phyloP scores from a whole-genome alignment of 2,329 filamentous ascomycete species.

The Pseudocercospora macadamiae region DNA sequence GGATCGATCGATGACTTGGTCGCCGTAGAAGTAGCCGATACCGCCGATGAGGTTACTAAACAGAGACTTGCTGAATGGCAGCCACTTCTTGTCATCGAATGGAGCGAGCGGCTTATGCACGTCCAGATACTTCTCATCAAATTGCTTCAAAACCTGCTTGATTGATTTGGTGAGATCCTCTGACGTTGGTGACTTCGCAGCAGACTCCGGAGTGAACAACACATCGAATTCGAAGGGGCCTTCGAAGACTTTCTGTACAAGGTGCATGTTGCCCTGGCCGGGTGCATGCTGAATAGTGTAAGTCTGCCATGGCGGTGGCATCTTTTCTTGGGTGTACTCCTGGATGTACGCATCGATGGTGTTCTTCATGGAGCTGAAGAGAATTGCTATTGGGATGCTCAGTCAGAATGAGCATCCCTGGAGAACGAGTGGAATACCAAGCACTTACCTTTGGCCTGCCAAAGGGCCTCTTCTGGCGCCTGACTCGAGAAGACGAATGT shows the following conservation, averaged over 20 bases:
- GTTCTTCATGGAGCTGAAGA: conserved; percentile 67
- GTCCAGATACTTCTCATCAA: conserved; percentile 73
- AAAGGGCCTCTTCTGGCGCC: conserved; percentile 69
- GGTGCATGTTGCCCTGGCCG: conserved; percentile 75
- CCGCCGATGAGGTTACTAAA: conserved; percentile 93
- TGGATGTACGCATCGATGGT: conserved; percentile 62
- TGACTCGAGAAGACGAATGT: conserved; percentile 75
- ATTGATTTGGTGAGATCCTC: conserved; percentile 73
- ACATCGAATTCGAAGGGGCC: conserved; percentile 92
- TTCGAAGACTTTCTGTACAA: conserved; percentile 89
- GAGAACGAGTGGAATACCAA: background rate
- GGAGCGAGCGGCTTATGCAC: conserved; percentile 75
- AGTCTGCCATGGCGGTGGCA: conserved; percentile 81
- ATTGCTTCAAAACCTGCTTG: conserved; percentile 65
- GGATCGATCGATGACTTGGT: conserved; percentile 85
- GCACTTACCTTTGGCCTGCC: conserved; percentile 72
- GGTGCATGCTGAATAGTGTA: conserved; percentile 76
- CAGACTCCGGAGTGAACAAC: conserved; percentile 80
- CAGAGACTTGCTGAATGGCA: conserved; percentile 81
- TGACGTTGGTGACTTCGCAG: conserved; percentile 34
- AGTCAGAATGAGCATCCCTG: conserved; percentile 42
- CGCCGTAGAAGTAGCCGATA: conserved; percentile 91
- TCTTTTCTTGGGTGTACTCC: conserved; percentile 64
- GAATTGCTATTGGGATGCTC: conserved; percentile 54
- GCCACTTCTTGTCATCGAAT: conserved; percentile 73